Evolutionary conservation across 306 rosid species (phyloP), one percentile per base, ranked within the genome.

Genomic region (Vigna angularis): DNA sequence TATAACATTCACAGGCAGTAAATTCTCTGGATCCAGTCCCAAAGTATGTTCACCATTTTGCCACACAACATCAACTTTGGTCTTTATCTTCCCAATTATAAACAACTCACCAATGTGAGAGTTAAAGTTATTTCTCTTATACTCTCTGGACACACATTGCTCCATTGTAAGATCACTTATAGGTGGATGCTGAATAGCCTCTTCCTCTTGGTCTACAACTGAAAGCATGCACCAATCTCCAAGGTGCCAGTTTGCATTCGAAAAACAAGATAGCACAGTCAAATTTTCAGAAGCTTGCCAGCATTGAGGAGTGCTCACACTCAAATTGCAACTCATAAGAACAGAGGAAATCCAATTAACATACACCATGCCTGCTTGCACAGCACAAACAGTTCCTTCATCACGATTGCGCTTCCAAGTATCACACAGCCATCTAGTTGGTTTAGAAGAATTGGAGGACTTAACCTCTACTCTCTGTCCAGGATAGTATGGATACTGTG

Each of bases 201-300:
- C 67, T 64, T 66, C 73, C 64, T 74, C 68, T 68, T 45, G 66
- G 69, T 70, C 94, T 63, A 79, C 79, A 84, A 51, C 74, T 65
- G 88, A 83, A 85, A 89, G 90, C 77, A 75, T 81, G 81, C 99
- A 96, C 94, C 96, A 91, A 82, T 96, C 98, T 76, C 99, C 99
- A 79, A 93, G 94, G 81, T 93, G 91, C 99, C 99, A 96, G 75
- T 88, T 90, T 74, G 87, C 85, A 73, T 87, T 85, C 57, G 91
- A 79, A 83, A 93, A 87, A 73, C 96, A 87, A 34, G 97, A 86
- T 80, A 93, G 51, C 77, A 85, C 69, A 4, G 86, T 93, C 89
- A 96, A 70, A 69, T 82, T 90, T 75, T 85, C 77, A 4, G 94
- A 88, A 85, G 89, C 86, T 69, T 91, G 91, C 89, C 89, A 79